phyloP scores from a whole-genome alignment of 176 grass and related monocot species.

The Phyllostachys edulis region DNA sequence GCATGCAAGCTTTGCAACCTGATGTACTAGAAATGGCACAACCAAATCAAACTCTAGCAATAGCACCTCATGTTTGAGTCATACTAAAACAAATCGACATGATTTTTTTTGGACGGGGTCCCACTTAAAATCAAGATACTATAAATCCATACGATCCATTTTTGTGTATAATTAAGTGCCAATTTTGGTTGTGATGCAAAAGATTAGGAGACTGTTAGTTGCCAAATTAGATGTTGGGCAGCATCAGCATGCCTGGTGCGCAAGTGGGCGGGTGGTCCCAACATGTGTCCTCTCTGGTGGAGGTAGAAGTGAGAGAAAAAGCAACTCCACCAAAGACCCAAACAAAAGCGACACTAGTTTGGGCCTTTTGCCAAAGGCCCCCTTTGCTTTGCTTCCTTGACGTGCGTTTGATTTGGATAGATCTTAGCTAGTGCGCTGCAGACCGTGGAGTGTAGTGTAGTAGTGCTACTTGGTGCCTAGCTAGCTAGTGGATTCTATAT shows the following conservation, averaged over 20 bases:
- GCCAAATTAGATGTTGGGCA: constrained; percentile 14
- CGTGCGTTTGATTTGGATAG: neutral
- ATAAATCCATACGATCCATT: neutral
- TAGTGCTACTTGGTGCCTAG: neutral
- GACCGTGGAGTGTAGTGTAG: neutral
- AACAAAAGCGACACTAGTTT: constrained; percentile 37
- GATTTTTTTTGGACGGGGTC: neutral
- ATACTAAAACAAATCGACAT: neutral
- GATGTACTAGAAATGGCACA: neutral
- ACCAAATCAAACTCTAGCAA: neutral
- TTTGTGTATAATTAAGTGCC: neutral
- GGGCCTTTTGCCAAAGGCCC: constrained; percentile 12
- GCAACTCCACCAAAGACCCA: constrained; percentile 10
- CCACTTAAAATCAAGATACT: neutral
- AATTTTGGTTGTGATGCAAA: neutral
- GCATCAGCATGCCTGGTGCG: constrained; percentile 13
- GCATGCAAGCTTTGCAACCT: neutral
- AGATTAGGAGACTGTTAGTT: neutral
- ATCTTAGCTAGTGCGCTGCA: neutral
- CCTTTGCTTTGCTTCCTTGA: neutral
- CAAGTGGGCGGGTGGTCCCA: constrained; percentile 49
- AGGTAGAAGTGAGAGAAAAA: constrained; percentile 12
- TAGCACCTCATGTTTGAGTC: neutral
- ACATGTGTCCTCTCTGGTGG: constrained; percentile 26
- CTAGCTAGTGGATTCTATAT: constrained; percentile 14